Evolutionary conservation across 345 rosid species (phyloP), one percentile per base, ranked within the genome.

Genomic region (Kandelia obovata): DNA sequence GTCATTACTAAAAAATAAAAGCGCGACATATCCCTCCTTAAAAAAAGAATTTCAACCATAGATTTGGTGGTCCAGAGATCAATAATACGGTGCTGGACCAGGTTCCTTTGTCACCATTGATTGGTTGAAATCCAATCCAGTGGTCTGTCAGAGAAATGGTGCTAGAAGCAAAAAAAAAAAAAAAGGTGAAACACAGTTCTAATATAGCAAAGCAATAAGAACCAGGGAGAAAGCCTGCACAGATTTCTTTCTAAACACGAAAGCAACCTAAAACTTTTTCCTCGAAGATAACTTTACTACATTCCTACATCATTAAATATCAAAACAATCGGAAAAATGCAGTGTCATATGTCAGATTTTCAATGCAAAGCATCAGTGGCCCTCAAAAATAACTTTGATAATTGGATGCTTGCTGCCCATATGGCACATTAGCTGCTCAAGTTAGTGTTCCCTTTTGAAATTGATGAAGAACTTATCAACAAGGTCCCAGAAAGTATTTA

Each of bases 61-160:
- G 43, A 25, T 43, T 43, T 16, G 53, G 74, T 69, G 78, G 78
- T 75, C 78, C 71, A 61, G 32, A 61, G 21, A 58, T n/a, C 32
- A 25, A 25, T 11, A 23, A 43, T 66, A 71, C 20, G 68, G 61
- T 66, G 59, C 25, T 66, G 78, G 82, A 57, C 82, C 76, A 57
- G 65, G 17, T 63, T 62, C 64, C 39, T 51, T 73, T 59, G 63
- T 57, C 70, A 55, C 61, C 43, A 77, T 60, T 62, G 61, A 75
- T 68, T 77, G 81, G 70, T 55, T 65, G 68, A 80, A 73, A 75
- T 58, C 76, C 71, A 65, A 71, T 23, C 73, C 39, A 31, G 60
- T 66, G 80, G 71, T 49, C 62, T 68, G 75, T 62, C 67, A 70
- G 72, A 67, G 62, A 66, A 67, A 66, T 57, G 64, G 34, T 61